Evolutionary conservation across 2,329 filamentous ascomycete species (phyloP).

Genomic region (Cladophialophora bantiana): DNA sequence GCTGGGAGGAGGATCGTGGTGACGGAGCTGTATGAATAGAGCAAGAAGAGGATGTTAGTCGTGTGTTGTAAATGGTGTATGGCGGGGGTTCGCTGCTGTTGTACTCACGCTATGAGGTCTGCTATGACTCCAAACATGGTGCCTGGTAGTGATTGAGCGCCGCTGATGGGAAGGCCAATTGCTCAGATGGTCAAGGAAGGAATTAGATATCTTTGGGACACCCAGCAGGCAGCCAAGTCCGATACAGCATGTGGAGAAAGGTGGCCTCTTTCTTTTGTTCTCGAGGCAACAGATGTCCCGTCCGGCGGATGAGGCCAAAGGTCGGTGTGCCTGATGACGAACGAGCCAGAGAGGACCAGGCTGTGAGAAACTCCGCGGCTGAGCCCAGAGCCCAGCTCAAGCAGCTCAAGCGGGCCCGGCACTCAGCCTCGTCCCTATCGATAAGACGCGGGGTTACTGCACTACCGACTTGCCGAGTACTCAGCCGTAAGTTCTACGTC

Average conservation of each 20-base stretch:
- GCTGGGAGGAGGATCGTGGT: conserved; percentile 92
- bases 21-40: conserved; percentile 68
- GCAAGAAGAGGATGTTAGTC: neutral
- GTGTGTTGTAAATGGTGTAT: conserved; percentile 2
- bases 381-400: too few relatives aligned
- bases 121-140: conserved; percentile 80
- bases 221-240: conserved; percentile 12
- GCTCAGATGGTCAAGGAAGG: neutral
- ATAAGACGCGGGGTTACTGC: conserved; percentile 10
- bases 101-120: conserved; percentile 76
- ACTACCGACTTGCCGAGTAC: neutral
- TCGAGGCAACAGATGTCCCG: conserved; percentile 8
- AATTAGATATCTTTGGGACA: conserved; percentile 5
- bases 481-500: neutral
- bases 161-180: neutral
- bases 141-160: conserved; percentile 3
- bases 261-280: conserved; percentile 19
- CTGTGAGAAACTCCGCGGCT: conserved; percentile 7
- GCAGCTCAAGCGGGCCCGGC: neutral
- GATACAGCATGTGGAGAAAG: conserved; percentile 8
- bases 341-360: conserved; percentile 8
- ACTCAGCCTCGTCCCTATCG: conserved; percentile 18
- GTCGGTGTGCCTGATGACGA: conserved; percentile 13
- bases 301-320: conserved; percentile 2
- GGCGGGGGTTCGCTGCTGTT: conserved; percentile 33